Percentiles rank a stretch among this genome's conserved stretches.
phyloP scores from a whole-genome alignment of 1,284 basidiomycete genomes.

The Stygiomarasmius scandens region DNA sequence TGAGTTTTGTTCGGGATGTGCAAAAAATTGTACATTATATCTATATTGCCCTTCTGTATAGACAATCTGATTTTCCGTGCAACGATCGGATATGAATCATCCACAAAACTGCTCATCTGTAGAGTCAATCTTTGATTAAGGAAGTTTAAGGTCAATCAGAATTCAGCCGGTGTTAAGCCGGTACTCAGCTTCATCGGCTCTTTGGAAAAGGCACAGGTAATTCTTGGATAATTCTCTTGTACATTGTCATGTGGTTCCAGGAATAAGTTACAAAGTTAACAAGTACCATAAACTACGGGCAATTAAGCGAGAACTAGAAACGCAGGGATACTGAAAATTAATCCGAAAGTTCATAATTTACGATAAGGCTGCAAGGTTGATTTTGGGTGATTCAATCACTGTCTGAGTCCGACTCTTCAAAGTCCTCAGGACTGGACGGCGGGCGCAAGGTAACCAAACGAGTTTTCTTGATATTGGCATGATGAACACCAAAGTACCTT shows the following conservation, averaged over 20 bases:
- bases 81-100: not conserved
- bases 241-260: not conserved
- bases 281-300: not conserved
- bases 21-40: not conserved
- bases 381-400: slow-evolving; percentile 30
- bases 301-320: not conserved
- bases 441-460: not conserved
- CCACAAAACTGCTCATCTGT: not conserved
- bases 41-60: not conserved
- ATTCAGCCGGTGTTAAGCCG: too few relatives aligned
- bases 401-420: slow-evolving; percentile 36
- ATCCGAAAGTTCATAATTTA: too few relatives aligned
- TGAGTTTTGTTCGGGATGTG: not conserved
- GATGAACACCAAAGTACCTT: slow-evolving; percentile 56
- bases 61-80: not conserved
- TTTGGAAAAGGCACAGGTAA: too few relatives aligned
- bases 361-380: too few relatives aligned
- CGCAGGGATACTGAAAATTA: not conserved
- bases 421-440: slow-evolving; percentile 27
- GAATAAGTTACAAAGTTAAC: not conserved
- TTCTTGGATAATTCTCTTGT: too few relatives aligned
- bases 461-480: slow-evolving; percentile 44
- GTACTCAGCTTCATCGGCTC: too few relatives aligned
- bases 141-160: too few relatives aligned
- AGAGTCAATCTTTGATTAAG: not conserved